A percentile compares a stretch with the other conserved stretches of the same genome.
These are phyloP conservation scores for Agaricus sinodeliciosus DNA, from an alignment of 768 basidiomycete genomes.

Conservation along the genomic window DNA sequence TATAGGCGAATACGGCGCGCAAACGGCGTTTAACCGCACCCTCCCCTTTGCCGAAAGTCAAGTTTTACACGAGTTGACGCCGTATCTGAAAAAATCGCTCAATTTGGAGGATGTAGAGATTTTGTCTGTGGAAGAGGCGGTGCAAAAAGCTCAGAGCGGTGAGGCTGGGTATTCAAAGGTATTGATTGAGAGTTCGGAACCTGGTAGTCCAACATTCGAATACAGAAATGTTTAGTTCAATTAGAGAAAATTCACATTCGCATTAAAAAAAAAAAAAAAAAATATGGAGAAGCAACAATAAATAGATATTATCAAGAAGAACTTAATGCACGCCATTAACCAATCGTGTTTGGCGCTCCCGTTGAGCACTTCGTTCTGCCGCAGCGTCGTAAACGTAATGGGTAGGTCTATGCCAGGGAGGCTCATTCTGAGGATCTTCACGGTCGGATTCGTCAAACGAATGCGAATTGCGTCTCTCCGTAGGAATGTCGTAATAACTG, in stretches of 20 bases:
- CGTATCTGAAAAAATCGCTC: conserved; percentile 78
- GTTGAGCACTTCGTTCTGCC: conserved; percentile 68
- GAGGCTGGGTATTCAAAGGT: conserved; percentile 54
- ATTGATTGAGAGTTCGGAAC: conserved; percentile 83
- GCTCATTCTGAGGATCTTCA: conserved; percentile 19
- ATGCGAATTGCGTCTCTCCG: conserved; percentile 1
- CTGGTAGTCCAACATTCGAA: conserved; percentile 80
- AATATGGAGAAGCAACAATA: too few relatives aligned
- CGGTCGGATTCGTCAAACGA: conserved; percentile 8
- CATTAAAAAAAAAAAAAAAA: too few relatives aligned
- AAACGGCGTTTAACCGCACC: conserved; percentile 75
- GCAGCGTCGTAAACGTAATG: conserved; percentile 91
- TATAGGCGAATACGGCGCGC: conserved; percentile 66
- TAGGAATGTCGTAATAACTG: not conserved
- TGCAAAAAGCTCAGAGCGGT: conserved; percentile 33
- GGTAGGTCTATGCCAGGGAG: conserved; percentile 40
- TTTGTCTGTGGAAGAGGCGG: conserved; percentile 61
- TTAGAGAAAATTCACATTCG: too few relatives aligned
- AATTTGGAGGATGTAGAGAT: conserved; percentile 67
- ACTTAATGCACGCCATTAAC: conserved; percentile 13
- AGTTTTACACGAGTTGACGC: conserved; percentile 61
- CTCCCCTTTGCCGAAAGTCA: conserved; percentile 79
- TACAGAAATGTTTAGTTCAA: conserved; percentile 63
- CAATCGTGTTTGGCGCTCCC: conserved; percentile 33
- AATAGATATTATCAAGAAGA: too few relatives aligned